Conservation (phyloP, 2,329 filamentous ascomycete species). For the Aulographum hederae region DNA sequence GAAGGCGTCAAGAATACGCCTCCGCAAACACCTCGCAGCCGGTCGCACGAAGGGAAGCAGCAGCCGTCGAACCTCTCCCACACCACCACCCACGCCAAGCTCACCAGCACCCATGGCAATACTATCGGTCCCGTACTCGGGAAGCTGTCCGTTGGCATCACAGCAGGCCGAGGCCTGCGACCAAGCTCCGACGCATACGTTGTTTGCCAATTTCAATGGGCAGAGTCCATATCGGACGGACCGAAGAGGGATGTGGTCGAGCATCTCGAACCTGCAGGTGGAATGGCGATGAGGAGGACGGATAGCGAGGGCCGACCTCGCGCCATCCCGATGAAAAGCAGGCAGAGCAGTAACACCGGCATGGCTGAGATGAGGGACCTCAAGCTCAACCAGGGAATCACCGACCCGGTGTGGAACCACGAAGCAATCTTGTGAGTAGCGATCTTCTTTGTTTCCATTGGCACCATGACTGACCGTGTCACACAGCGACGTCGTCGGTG, state of each 20-base stretch:
- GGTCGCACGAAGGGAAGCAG: conserved; percentile 44
- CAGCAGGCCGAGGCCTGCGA: conserved; percentile 65
- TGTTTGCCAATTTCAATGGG: conserved; percentile 90
- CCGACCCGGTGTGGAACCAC: conserved; percentile 87
- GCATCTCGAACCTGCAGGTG: conserved; percentile 10
- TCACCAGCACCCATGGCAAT: conserved; percentile 26
- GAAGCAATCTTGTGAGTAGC: conserved; percentile 80
- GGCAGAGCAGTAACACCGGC: conserved; percentile 92
- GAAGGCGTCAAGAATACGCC: conserved; percentile 68
- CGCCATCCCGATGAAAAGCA: conserved; percentile 92
- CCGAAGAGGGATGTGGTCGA: conserved; percentile 35
- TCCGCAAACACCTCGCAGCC: conserved; percentile 73
- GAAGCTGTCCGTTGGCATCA: conserved; percentile 76
- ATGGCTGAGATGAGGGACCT: conserved; percentile 37
- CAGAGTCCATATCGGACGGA: conserved; percentile 84
- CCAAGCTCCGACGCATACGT: conserved; percentile 83
- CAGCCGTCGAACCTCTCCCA: conserved; percentile 28
- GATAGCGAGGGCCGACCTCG: conserved; percentile 63
- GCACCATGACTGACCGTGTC: conserved; percentile 6
- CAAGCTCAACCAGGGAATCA: conserved; percentile 45
- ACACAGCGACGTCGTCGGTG: conserved; percentile 77
- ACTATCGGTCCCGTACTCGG: conserved; percentile 60
- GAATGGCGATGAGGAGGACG: conserved; percentile 32
- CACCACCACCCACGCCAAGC: conserved; percentile 25
- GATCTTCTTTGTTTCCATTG: conserved; percentile 2